phyloP scores from a whole-genome alignment of 768 basidiomycete species.

The Strobilomyces dryophilus region DNA sequence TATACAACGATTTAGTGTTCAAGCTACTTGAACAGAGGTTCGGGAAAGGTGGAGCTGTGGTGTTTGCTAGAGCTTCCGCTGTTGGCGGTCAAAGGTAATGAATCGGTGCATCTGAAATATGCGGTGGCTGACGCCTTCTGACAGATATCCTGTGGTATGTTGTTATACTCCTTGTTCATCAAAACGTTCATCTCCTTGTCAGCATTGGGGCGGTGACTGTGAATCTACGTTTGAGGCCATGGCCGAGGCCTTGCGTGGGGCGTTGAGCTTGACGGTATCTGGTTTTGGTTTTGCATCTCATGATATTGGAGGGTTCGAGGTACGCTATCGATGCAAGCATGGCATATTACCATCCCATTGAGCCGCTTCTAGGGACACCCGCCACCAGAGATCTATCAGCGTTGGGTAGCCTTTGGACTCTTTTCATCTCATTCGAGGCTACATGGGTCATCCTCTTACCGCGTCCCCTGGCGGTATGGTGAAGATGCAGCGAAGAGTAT shows the following conservation, averaged over 20 bases:
- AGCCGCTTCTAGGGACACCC: conserved; percentile 48
- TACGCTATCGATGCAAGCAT: conserved; percentile 14
- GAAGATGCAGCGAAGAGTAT: conserved; percentile 63
- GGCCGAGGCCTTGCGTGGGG: conserved; percentile 68
- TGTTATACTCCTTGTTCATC: neutral
- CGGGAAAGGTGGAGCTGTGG: conserved; percentile 61
- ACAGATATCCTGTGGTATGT: conserved; percentile 17
- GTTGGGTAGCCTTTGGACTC: conserved; percentile 73
- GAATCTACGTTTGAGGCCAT: conserved; percentile 76
- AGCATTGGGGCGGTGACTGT: conserved; percentile 74
- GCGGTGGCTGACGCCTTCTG: neutral
- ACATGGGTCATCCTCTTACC: conserved; percentile 70
- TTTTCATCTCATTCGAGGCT: conserved; percentile 75
- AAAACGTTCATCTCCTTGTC: conserved; percentile 24
- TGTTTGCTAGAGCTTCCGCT: conserved; percentile 67
- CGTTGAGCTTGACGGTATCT: conserved; percentile 59
- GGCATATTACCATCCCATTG: neutral
- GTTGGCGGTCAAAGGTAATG: conserved; percentile 62
- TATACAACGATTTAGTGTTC: conserved; percentile 72
- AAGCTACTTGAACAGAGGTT: conserved; percentile 51
- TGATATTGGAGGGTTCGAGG: conserved; percentile 78
- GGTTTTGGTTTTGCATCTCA: conserved; percentile 72
- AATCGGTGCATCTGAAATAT: neutral
- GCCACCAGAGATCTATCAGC: conserved; percentile 63
- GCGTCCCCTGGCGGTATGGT: conserved; percentile 75